phyloP scores from a whole-genome alignment of 305 asterid genomes.

The Ilex paraguariensis region DNA sequence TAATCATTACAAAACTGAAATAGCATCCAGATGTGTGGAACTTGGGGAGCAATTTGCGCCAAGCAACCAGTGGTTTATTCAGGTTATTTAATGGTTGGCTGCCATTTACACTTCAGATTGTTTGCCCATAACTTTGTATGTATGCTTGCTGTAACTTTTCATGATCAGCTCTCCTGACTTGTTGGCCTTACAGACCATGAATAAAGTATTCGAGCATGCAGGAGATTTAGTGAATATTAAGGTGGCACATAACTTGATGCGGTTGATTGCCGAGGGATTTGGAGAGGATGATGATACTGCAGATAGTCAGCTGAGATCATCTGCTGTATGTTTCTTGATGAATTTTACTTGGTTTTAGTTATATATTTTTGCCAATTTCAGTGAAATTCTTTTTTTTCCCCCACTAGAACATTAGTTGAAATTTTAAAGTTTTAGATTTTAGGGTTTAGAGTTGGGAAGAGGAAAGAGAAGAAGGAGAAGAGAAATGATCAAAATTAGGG shows the following conservation, averaged over 20 bases:
- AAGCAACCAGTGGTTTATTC: constrained; percentile 98
- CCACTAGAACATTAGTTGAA: too few species aligned
- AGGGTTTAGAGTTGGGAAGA: too few species aligned
- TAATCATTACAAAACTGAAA: constrained; percentile 90
- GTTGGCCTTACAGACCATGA: constrained; percentile 74
- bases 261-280: constrained; percentile 95
- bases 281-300: constrained; percentile 85
- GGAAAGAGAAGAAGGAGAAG: too few species aligned
- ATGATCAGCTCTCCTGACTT: constrained; percentile 20
- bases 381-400: too few species aligned
- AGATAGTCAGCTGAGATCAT: constrained; percentile 88
- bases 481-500: too few species aligned
- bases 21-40: constrained; percentile 97
- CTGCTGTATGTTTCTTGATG: constrained; percentile 63
- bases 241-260: constrained; percentile 96
- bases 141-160: constrained; percentile 10
- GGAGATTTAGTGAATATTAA: constrained; percentile 91
- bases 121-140: neutral
- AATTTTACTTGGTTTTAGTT: neutral
- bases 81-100: constrained; percentile 38
- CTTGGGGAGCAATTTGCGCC: constrained; percentile 99
- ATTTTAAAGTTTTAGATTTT: too few species aligned
- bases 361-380: neutral
- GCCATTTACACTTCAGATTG: neutral
- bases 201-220: constrained; percentile 95